Conservation (phyloP, 345 rosid species). For the Eucalyptus sp. region DNA sequence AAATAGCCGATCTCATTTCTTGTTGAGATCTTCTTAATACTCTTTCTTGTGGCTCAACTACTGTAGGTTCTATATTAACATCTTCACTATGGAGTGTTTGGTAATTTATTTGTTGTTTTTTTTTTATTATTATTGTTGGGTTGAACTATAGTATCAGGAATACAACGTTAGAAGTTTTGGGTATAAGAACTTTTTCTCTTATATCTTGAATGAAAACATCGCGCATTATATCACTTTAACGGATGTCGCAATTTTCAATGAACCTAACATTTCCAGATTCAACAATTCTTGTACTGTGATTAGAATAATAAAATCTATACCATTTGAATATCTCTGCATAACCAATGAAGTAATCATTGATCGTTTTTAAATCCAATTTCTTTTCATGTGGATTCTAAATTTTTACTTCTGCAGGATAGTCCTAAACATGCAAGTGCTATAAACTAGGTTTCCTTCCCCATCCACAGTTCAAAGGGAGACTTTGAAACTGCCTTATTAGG, state of each 20-base stretch:
- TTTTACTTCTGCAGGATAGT: fast-evolving
- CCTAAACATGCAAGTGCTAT: too few species aligned
- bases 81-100: background rate
- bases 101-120: background rate
- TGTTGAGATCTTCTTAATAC: background rate
- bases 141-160: background rate
- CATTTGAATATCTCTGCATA: too few species aligned
- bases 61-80: background rate
- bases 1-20: background rate
- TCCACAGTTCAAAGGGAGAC: too few species aligned
- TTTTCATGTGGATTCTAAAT: too few species aligned
- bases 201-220: background rate
- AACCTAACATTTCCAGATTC: background rate
- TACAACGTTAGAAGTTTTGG: background rate
- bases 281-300: too few species aligned
- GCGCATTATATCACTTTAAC: background rate
- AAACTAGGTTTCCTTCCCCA: too few species aligned
- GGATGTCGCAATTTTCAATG: background rate
- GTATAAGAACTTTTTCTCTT: background rate
- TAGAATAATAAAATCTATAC: too few species aligned
- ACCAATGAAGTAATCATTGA: too few species aligned
- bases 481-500: background rate
- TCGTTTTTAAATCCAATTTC: too few species aligned
- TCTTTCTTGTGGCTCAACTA: background rate
- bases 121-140: fast-evolving